Conservation (phyloP, 805 yeast species). For the Nakazawaea holstii region DNA sequence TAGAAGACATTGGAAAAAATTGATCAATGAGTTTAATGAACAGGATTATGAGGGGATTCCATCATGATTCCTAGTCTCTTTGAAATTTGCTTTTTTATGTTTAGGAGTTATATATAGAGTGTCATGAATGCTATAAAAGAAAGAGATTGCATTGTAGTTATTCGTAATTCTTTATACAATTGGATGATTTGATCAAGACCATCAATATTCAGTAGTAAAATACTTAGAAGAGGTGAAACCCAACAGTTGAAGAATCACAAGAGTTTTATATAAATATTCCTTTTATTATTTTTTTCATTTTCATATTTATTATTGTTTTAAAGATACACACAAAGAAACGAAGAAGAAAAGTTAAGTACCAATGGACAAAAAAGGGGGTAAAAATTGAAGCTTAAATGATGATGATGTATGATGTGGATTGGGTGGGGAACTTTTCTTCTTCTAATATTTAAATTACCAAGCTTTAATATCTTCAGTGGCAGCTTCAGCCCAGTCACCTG, state of each 20-base stretch:
- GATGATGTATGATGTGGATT: background rate
- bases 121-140: background rate
- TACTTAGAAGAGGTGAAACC: too few species aligned
- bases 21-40: slow-evolving; percentile 49
- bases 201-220: too few species aligned
- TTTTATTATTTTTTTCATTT: background rate
- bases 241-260: background rate
- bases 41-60: slow-evolving; percentile 87
- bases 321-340: slow-evolving; percentile 5
- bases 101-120: background rate
- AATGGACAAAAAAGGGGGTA: background rate
- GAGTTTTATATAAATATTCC: background rate
- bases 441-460: slow-evolving; percentile 9
- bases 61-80: slow-evolving; percentile 30
- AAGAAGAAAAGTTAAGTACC: background rate
- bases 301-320: background rate
- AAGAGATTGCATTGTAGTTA: background rate
- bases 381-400: background rate
- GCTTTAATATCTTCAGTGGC: slow-evolving; percentile 44
- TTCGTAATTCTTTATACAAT: too few species aligned
- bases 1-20: slow-evolving; percentile 57
- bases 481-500: slow-evolving; percentile 50
- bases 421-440: background rate
- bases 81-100: too few species aligned
- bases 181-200: too few species aligned